Conservation (phyloP, 2,329 filamentous ascomycete species). For the Alternaria postmessia region DNA sequence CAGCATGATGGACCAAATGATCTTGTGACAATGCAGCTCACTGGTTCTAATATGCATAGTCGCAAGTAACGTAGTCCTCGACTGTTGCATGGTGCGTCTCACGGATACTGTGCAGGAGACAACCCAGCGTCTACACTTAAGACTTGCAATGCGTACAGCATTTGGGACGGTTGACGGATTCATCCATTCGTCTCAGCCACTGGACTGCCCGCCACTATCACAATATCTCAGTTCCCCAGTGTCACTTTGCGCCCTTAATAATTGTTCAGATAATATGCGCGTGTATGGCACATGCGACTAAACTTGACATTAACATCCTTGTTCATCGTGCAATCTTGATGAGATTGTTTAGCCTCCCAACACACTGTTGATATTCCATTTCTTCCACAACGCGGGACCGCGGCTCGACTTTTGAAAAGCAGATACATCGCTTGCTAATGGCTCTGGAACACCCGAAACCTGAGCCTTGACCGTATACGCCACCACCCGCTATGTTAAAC, state of each 20-base stretch:
- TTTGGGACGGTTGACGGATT: neutral
- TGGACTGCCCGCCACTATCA: neutral
- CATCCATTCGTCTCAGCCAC: neutral
- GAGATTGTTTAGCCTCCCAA: neutral
- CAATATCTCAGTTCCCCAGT: neutral
- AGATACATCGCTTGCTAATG: neutral
- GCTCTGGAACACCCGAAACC: neutral
- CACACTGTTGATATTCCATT: neutral
- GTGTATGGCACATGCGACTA: neutral
- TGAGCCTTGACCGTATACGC: constrained; percentile 1
- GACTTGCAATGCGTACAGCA: neutral
- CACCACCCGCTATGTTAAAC: constrained; percentile 2
- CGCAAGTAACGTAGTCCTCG: neutral
- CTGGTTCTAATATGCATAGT: neutral
- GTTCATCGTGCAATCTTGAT: neutral
- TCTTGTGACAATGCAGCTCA: neutral
- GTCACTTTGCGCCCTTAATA: neutral
- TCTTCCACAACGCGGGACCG: neutral
- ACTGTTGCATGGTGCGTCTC: constrained; percentile 1
- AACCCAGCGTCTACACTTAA: constrained; percentile 5
- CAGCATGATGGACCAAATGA: neutral
- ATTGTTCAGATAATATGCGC: neutral
- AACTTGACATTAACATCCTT: neutral
- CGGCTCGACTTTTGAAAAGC: neutral
- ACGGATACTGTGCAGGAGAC: neutral